phyloP scores from a whole-genome alignment of 495 filamentous ascomycete genomes.

The Penicillium macrosclerotiorum region DNA sequence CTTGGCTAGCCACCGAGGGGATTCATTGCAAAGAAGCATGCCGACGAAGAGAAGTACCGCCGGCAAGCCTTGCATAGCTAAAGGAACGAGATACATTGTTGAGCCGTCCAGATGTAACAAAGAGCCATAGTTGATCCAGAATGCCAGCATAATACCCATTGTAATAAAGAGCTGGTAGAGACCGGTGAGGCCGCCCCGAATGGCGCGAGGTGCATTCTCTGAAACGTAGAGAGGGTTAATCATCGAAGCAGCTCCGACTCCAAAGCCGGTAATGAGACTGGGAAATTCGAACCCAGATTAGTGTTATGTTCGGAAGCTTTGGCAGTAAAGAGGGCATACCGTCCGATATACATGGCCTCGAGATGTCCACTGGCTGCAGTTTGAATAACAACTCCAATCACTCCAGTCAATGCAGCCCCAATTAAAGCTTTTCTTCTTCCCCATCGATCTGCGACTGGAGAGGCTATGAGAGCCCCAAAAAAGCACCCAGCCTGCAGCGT shows the following conservation, averaged over 20 bases:
- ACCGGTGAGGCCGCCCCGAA: constrained; percentile 67
- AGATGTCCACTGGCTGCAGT: constrained; percentile 54
- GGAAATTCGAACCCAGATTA: neutral
- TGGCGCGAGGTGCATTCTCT: constrained; percentile 70
- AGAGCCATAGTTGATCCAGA: constrained; percentile 64
- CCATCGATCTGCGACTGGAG: constrained; percentile 54
- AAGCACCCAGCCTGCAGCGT: constrained; percentile 71
- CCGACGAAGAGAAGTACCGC: constrained; percentile 58
- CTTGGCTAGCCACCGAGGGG: constrained; percentile 68
- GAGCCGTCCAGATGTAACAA: constrained; percentile 51
- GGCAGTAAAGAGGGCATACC: constrained; percentile 27
- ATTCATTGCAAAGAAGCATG: constrained; percentile 63
- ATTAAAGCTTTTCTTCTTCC: constrained; percentile 55
- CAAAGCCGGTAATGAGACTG: constrained; percentile 62
- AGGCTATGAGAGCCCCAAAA: constrained; percentile 59
- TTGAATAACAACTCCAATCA: constrained; percentile 61
- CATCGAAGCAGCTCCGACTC: constrained; percentile 64
- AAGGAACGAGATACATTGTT: constrained; percentile 63
- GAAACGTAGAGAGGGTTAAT: constrained; percentile 57
- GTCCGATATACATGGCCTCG: constrained; percentile 60
- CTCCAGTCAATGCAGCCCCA: constrained; percentile 40
- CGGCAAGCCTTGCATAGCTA: constrained; percentile 65
- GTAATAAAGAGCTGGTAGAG: constrained; percentile 69
- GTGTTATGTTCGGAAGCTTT: neutral
- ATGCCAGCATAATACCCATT: constrained; percentile 64